These are phyloP conservation scores for Sugiyamaella paludigena DNA, from an alignment of 1,139 yeast genomes.

Conservation along the genomic window DNA sequence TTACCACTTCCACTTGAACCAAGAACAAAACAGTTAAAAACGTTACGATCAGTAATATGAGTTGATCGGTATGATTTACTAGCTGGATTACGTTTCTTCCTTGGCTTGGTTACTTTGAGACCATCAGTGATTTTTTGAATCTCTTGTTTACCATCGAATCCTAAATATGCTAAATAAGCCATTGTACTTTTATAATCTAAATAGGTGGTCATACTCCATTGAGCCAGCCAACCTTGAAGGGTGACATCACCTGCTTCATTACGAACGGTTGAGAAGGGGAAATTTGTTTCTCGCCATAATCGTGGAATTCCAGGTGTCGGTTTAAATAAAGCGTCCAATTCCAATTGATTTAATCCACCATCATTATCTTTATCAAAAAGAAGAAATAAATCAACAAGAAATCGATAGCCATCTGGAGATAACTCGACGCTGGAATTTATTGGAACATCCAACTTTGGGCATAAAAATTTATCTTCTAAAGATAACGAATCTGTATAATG, in stretches of 20 bases:
- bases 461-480: conserved; percentile 69
- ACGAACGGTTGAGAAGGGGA: conserved; percentile 83
- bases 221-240: conserved; percentile 96
- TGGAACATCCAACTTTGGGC: conserved; percentile 76
- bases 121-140: conserved; percentile 52
- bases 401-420: conserved; percentile 90
- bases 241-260: conserved; percentile 89
- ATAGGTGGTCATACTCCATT: conserved; percentile 95
- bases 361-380: conserved; percentile 91
- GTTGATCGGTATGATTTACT: conserved; percentile 63
- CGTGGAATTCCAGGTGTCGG: conserved; percentile 93
- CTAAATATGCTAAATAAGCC: conserved; percentile 84
- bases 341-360: conserved; percentile 82
- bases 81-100: conserved; percentile 50
- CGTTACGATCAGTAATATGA: conserved; percentile 76
- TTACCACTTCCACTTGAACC: conserved; percentile 87
- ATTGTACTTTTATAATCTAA: conserved; percentile 79
- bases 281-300: conserved; percentile 79
- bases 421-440: conserved; percentile 79
- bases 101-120: conserved; percentile 74
- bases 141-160: conserved; percentile 55
- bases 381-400: conserved; percentile 82
- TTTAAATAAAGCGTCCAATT: conserved; percentile 62
- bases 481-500: conserved; percentile 91
- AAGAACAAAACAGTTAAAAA: conserved; percentile 81